Base-by-base conservation (phyloP, 2,329 filamentous ascomycete genomes). In the Neonectria faginata region DNA sequence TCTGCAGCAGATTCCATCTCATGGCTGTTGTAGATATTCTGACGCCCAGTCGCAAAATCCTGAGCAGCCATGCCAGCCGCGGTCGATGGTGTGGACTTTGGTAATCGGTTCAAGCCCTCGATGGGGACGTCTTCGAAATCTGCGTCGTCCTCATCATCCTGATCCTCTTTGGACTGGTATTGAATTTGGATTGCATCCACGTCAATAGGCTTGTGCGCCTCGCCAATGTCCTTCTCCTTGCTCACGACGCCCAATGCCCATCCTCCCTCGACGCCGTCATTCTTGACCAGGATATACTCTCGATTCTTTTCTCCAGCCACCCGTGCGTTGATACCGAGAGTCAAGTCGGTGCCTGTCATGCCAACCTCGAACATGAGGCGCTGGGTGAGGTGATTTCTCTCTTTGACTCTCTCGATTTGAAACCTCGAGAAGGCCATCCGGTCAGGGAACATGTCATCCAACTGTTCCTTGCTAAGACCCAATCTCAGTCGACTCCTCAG, bases 391-490 rank as follows among this genome's bases (percentile, higher is more conserved):
- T 97, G 92, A 74, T 99, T 99, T 54, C 97, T 86, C 80, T 99
- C 95, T 70, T 87, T 89, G 11, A 98, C 97, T 62, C 96, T 86
- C 76, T 98, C 96, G 62, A 99, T 97, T 79, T 99, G 96, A 75
- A 99, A 99, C 66, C 86, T 91, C 1, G 94, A 97, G 75, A 99
- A 99, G 0, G 91, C 96, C 94, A 99, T 97, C 27, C 96, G 89
- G 77, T 99, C 92, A 0, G 96, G 95, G 76, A 99, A 99, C 96
- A 99, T 99, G 50, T 86, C 88, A 70, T 98, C 94, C 14, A 99
- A 81, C 79, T 99, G 96, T 69, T 99, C 95, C 79, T 98, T 98
- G 61, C 93, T 97, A 73, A 97, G 88, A 0, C 96, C 96, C 95
- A 99, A 97, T 76, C 96, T 89, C 74, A 99, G 83, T 57, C 96